These are phyloP conservation scores for Angomonas desouzai DNA, from an alignment of 208 protist genomes.

Conservation along the genomic window DNA sequence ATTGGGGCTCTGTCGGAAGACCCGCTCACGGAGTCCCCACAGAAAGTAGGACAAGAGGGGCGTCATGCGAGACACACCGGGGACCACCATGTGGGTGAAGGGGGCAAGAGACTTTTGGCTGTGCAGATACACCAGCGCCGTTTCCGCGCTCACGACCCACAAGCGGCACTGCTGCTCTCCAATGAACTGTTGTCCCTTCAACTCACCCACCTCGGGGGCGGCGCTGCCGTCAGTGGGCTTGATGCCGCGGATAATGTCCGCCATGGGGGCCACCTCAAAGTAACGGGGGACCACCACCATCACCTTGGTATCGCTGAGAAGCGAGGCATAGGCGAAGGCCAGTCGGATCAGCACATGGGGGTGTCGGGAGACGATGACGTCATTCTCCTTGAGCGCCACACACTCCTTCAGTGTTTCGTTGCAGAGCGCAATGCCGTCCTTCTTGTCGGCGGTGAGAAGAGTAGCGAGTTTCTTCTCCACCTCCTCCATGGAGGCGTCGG, in stretches of 20 bases:
- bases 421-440: neutral
- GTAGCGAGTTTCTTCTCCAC: constrained; percentile 39
- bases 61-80: constrained; percentile 48
- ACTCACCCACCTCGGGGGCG: constrained; percentile 41
- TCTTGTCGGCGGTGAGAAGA: constrained; percentile 32
- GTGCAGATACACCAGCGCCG: constrained; percentile 66
- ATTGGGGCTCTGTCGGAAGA: constrained; percentile 45
- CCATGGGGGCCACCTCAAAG: constrained; percentile 59
- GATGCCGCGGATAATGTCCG: constrained; percentile 27
- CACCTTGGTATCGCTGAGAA: constrained; percentile 30
- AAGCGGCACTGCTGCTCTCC: constrained; percentile 34
- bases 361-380: constrained; percentile 7
- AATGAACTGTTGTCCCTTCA: constrained; percentile 56
- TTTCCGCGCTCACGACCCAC: constrained; percentile 83
- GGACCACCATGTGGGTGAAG: constrained; percentile 84
- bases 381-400: constrained; percentile 9
- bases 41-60: constrained; percentile 65
- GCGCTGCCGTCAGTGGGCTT: constrained; percentile 9
- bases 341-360: constrained; percentile 45
- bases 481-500: constrained; percentile 28
- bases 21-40: constrained; percentile 55
- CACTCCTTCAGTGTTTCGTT: constrained; percentile 20
- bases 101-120: constrained; percentile 54
- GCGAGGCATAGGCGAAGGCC: constrained; percentile 30
- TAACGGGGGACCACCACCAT: constrained; percentile 82